A percentile compares a stretch with the other conserved stretches of the same genome.
These are phyloP conservation scores for Ganoderma multipileum DNA, from an alignment of 1,284 basidiomycete species.

Conservation along the genomic window DNA sequence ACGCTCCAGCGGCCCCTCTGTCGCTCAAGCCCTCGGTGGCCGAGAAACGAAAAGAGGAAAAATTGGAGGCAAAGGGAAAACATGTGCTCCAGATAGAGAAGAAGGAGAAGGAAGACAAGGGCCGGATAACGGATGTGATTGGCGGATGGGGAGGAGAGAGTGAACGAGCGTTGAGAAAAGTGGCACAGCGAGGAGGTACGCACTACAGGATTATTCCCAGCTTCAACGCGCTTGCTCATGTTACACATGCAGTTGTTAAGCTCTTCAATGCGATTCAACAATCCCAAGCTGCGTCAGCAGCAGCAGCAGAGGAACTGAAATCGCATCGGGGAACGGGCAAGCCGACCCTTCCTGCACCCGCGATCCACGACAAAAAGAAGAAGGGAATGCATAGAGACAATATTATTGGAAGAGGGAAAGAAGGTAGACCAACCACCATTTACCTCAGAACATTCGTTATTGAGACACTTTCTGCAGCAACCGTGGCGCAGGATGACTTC, in stretches of 20 bases:
- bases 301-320: constrained; percentile 62
- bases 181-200: constrained; percentile 84
- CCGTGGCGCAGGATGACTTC: constrained; percentile 73
- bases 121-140: constrained; percentile 76
- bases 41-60: constrained; percentile 73
- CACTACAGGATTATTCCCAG: constrained; percentile 2
- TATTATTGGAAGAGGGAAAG: constrained; percentile 57
- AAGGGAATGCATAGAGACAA: constrained; percentile 63
- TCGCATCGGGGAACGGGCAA: constrained; percentile 72
- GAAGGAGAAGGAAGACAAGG: constrained; percentile 79
- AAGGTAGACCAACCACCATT: constrained; percentile 49
- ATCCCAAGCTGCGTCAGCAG: constrained; percentile 64
- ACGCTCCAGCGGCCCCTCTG: constrained; percentile 71
- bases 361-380: constrained; percentile 56
- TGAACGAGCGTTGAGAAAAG: constrained; percentile 77
- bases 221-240: not conserved
- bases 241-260: constrained; percentile 66
- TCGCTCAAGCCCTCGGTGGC: constrained; percentile 78
- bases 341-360: constrained; percentile 71
- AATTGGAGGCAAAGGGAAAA: constrained; percentile 72
- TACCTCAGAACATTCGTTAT: not conserved
- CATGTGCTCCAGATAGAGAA: constrained; percentile 72
- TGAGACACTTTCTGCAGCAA: constrained; percentile 44
- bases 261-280: constrained; percentile 85
- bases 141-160: constrained; percentile 85